Evolutionary conservation across 129 eudicot genomes (phyloP), one percentile per base, ranked within the genome.

Genomic region (Saposhnikovia divaricata): DNA sequence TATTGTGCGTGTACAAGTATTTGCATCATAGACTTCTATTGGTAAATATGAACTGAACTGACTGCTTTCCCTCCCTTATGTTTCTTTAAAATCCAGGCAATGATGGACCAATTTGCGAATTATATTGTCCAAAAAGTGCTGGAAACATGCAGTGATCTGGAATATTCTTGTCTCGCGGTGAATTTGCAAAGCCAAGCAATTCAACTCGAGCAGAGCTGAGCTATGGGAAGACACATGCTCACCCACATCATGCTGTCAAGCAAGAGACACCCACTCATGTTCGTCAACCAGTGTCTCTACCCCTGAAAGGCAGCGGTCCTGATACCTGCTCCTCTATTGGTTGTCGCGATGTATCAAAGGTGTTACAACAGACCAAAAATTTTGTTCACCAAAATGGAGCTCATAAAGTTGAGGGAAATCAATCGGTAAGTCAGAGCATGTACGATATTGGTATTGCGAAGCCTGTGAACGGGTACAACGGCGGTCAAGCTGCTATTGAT

Each of bases 101-200:
- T 94, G 98, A 91, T 94, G 81, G 98, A 94, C 76, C 98, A 94
- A 42, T 94, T 91, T 81, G 98, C 96, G 4, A 94, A 94, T 75
- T 94, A 94, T 66, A 97, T 94, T 80, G 98, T 94, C 82, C 98
- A 91, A 88, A 94, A 94, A 79, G 97, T 94, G 42, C 83, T 95
- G 73, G 98, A 95, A 79, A 95, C 98, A 15, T 95, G 98, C 81
- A 90, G 91, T 75, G 98, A 95, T 90, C 96, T 92, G 87, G 89
- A 92, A 71, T n/a, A n/a, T n/a, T n/a, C n/a, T n/a, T n/a, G 9
- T 59, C 15, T 65, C 74, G 39, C 57, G 88, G 59, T 44, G 87
- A 78, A 55, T 37, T 75, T 74, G 70, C 84, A 47, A 86, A 47
- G 55, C 78, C 63, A 73, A 83, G 78, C 80, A 80, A 74, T 76